Conservation (phyloP, 768 basidiomycete genomes). For the button mushroom (Agaricus bisporus) region DNA sequence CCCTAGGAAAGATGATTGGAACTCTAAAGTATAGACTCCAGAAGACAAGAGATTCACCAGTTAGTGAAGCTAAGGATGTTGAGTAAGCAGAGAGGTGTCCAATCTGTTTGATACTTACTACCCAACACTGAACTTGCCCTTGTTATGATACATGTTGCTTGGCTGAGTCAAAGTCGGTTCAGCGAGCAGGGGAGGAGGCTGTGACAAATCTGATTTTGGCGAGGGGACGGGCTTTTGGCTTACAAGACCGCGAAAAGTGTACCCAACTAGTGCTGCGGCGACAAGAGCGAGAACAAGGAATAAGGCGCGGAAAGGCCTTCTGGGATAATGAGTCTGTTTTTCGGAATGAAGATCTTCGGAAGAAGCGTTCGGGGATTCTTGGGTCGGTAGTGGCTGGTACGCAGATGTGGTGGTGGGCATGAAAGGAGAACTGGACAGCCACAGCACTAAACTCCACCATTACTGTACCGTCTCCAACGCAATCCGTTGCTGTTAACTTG, state of each 20-base stretch:
- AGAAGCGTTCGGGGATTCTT: slow-evolving; percentile 16
- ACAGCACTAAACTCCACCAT: background rate
- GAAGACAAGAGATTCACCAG: slow-evolving; percentile 39
- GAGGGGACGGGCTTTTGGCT: too few species aligned
- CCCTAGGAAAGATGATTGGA: slow-evolving; percentile 42
- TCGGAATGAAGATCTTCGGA: slow-evolving; percentile 15
- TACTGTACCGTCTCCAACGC: too few species aligned
- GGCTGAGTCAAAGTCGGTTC: background rate
- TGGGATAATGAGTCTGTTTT: slow-evolving; percentile 13
- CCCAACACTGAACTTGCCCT: slow-evolving; percentile 72
- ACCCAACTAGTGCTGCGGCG: slow-evolving; percentile 33
- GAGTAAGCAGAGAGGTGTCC: slow-evolving; percentile 9
- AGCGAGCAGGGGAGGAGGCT: too few species aligned
- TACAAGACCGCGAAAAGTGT: slow-evolving; percentile 7
- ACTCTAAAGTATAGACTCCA: background rate
- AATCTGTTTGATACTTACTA: slow-evolving; percentile 48
- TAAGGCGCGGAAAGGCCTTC: slow-evolving; percentile 12
- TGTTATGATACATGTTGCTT: slow-evolving; percentile 27
- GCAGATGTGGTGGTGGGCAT: background rate
- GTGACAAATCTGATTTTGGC: too few species aligned
- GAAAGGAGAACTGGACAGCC: background rate
- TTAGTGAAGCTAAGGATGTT: slow-evolving; percentile 58
- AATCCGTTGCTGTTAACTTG: too few species aligned
- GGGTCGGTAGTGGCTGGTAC: slow-evolving; percentile 19
- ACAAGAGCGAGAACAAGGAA: slow-evolving; percentile 29